These are phyloP conservation scores for Kluyveromyces nonfermentans DNA, from an alignment of 805 yeast species.

Conservation along the genomic window DNA sequence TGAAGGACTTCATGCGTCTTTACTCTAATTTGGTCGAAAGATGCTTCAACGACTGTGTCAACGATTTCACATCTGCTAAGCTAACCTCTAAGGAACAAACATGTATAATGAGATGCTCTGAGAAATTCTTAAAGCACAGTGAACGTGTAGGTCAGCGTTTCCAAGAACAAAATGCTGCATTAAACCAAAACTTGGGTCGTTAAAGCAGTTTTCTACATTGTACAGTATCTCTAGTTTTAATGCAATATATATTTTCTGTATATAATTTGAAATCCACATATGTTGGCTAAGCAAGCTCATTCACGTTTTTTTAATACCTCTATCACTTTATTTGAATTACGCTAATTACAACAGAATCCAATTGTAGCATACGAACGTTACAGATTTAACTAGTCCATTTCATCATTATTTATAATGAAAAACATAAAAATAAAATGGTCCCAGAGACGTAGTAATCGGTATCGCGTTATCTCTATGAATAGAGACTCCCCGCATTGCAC, in stretches of 20 bases:
- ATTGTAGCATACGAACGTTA: background rate
- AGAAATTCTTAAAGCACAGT: conserved; percentile 94
- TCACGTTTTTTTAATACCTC: background rate
- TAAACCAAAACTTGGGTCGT: conserved; percentile 59
- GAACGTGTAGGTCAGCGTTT: conserved; percentile 98
- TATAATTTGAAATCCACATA: background rate
- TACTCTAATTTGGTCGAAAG: conserved; percentile 93
- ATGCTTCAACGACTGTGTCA: conserved; percentile 96
- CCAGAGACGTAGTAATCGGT: conserved; percentile 29
- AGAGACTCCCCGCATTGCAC: conserved; percentile 30
- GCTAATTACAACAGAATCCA: too few relatives aligned
- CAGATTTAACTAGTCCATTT: background rate
- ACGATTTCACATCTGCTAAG: conserved; percentile 90
- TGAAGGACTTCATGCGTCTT: conserved; percentile 96
- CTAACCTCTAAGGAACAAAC: conserved; percentile 76
- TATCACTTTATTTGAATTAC: background rate
- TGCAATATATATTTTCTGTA: background rate
- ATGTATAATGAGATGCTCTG: conserved; percentile 88
- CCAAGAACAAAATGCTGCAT: conserved; percentile 89
- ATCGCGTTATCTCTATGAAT: conserved; percentile 25
- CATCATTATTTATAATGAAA: background rate
- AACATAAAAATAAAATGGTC: conserved; percentile 5
- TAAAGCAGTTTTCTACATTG: conserved; percentile 4
- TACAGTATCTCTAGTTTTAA: background rate
- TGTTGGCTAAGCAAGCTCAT: background rate